Evolutionary conservation across 1,284 basidiomycete species (phyloP).

Genomic region (Volvariella surrecta): DNA sequence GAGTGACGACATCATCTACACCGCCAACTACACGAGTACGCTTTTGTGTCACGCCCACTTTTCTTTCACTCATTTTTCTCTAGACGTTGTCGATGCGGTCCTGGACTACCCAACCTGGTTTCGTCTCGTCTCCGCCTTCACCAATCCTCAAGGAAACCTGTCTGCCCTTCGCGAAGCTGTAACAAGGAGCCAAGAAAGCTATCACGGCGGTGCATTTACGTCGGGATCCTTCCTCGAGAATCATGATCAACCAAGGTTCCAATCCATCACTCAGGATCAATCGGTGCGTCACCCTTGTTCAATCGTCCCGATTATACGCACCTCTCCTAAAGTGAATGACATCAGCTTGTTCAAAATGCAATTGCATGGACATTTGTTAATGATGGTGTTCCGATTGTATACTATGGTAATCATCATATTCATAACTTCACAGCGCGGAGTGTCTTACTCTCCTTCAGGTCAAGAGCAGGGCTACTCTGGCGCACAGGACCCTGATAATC

Average conservation of each 20-base stretch:
- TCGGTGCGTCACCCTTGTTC: constrained; percentile 16
- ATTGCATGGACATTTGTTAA: constrained; percentile 41
- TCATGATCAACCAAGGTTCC: constrained; percentile 69
- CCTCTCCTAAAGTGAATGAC: not conserved
- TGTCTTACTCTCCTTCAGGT: constrained; percentile 18
- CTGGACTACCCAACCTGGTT: constrained; percentile 67
- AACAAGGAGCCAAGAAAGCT: constrained; percentile 32
- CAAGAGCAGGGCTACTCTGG: constrained; percentile 63
- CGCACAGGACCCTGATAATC: constrained; percentile 44
- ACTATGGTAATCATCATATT: constrained; percentile 37
- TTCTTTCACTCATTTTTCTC: not conserved
- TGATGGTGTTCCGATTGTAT: constrained; percentile 60
- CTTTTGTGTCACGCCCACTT: constrained; percentile 7
- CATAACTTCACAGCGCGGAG: not conserved
- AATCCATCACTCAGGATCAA: constrained; percentile 37
- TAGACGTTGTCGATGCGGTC: constrained; percentile 39
- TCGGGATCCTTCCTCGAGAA: constrained; percentile 78
- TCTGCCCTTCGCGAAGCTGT: constrained; percentile 40
- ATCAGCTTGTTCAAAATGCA: constrained; percentile 36
- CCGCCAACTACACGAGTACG: constrained; percentile 29
- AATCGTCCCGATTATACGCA: not conserved
- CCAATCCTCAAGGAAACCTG: constrained; percentile 43
- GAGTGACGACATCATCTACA: constrained; percentile 30
- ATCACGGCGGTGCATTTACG: constrained; percentile 37
- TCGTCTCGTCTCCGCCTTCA: constrained; percentile 50